phyloP scores from a whole-genome alignment of 1,284 basidiomycete species.

The Cryptococcus wingfieldii region DNA sequence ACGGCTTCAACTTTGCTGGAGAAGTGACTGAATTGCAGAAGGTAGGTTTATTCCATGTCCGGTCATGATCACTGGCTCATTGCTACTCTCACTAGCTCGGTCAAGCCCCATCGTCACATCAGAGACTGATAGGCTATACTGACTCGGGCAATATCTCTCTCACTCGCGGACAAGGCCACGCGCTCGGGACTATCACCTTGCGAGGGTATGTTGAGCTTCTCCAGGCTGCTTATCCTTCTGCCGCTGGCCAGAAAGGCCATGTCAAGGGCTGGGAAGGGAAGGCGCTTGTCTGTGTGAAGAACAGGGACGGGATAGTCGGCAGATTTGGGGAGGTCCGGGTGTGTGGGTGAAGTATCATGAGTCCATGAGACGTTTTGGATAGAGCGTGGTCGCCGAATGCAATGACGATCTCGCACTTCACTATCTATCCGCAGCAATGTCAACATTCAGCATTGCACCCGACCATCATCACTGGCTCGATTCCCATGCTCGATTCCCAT shows the following conservation, averaged over 20 bases:
- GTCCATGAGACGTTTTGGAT: not conserved
- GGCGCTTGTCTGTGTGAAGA: slow-evolving; percentile 50
- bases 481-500: too few relatives aligned
- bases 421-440: not conserved
- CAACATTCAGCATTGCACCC: too few relatives aligned
- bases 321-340: slow-evolving; percentile 44
- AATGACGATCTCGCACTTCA: not conserved
- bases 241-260: slow-evolving; percentile 33
- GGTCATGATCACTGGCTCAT: slow-evolving; percentile 1
- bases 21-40: slow-evolving; percentile 49
- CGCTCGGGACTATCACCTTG: slow-evolving; percentile 65
- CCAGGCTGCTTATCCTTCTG: slow-evolving; percentile 27
- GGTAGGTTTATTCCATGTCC: slow-evolving; percentile 46
- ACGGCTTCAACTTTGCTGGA: slow-evolving; percentile 16
- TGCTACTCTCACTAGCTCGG: slow-evolving; percentile 50
- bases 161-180: slow-evolving; percentile 66
- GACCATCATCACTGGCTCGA: too few relatives aligned
- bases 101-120: slow-evolving; percentile 48
- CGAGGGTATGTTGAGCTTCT: slow-evolving; percentile 53
- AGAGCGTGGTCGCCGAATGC: not conserved
- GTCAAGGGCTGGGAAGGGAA: slow-evolving; percentile 11
- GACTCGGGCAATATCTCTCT: slow-evolving; percentile 76
- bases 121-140: slow-evolving; percentile 67
- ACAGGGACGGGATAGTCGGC: slow-evolving; percentile 50
- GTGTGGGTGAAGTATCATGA: not conserved